phyloP scores from a whole-genome alignment of 805 yeast genomes.

The Lachancea cidri region DNA sequence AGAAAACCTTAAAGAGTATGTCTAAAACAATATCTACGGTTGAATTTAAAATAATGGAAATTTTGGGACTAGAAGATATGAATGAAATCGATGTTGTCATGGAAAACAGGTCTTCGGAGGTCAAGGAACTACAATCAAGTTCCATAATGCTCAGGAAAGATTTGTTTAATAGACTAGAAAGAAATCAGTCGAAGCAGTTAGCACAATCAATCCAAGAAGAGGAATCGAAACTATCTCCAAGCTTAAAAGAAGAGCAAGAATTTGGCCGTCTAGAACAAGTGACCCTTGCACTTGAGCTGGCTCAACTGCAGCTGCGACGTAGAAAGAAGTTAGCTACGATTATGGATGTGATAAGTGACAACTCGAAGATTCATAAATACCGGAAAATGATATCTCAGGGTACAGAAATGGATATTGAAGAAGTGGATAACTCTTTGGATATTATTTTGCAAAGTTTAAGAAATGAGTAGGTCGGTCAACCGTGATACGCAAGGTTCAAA shows the following conservation, averaged over 20 bases:
- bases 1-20: conserved; percentile 22
- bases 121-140: conserved; percentile 12
- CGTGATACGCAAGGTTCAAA: background rate
- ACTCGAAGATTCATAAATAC: conserved; percentile 58
- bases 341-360: conserved; percentile 33
- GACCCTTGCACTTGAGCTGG: conserved; percentile 29
- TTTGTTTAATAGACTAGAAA: conserved; percentile 26
- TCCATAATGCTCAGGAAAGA: conserved; percentile 18
- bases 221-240: conserved; percentile 5
- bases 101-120: conserved; percentile 13
- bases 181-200: conserved; percentile 26
- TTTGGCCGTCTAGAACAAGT: conserved; percentile 19
- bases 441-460: conserved; percentile 41
- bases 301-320: conserved; percentile 41
- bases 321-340: conserved; percentile 34
- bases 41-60: conserved; percentile 25
- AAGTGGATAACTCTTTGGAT: conserved; percentile 62
- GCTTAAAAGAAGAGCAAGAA: conserved; percentile 4
- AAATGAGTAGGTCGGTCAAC: background rate
- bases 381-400: conserved; percentile 62
- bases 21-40: conserved; percentile 19
- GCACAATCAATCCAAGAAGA: conserved; percentile 8
- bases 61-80: conserved; percentile 61
- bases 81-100: conserved; percentile 76
- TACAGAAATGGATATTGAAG: conserved; percentile 61